Conservation (phyloP, 1,139 yeast species). For the Kodamaea anthophila region DNA sequence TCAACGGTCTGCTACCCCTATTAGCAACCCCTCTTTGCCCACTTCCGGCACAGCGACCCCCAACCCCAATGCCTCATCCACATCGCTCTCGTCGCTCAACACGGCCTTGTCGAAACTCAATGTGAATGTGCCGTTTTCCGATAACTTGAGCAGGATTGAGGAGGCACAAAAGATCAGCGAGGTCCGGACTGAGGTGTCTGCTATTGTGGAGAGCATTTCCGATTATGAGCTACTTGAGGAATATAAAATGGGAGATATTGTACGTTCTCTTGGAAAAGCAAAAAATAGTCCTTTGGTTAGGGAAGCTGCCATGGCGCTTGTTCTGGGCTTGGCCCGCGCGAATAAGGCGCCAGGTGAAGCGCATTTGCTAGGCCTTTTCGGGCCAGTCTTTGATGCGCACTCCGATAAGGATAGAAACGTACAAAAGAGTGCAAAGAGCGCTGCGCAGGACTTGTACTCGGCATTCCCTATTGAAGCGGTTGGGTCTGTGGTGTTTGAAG, state of each 20-base stretch:
- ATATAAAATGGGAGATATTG: conserved; percentile 60
- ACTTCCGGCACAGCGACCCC: conserved; percentile 39
- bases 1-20: conserved; percentile 18
- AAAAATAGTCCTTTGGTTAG: conserved; percentile 70
- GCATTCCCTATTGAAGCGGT: conserved; percentile 76
- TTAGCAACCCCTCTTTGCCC: conserved; percentile 33
- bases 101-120: conserved; percentile 62
- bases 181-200: conserved; percentile 54
- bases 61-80: conserved; percentile 44
- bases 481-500: conserved; percentile 61
- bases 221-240: conserved; percentile 39
- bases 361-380: conserved; percentile 54
- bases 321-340: conserved; percentile 62
- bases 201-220: conserved; percentile 40
- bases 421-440: conserved; percentile 71
- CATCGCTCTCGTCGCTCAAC: conserved; percentile 66
- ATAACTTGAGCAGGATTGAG: conserved; percentile 50
- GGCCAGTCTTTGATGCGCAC: conserved; percentile 54
- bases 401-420: conserved; percentile 88
- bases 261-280: conserved; percentile 62
- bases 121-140: conserved; percentile 61
- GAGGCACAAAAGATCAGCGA: conserved; percentile 57
- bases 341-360: conserved; percentile 73
- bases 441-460: conserved; percentile 62
- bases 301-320: conserved; percentile 65